phyloP scores from a whole-genome alignment of 352 stramenopile genomes.

The Globisporangium echinulatum region DNA sequence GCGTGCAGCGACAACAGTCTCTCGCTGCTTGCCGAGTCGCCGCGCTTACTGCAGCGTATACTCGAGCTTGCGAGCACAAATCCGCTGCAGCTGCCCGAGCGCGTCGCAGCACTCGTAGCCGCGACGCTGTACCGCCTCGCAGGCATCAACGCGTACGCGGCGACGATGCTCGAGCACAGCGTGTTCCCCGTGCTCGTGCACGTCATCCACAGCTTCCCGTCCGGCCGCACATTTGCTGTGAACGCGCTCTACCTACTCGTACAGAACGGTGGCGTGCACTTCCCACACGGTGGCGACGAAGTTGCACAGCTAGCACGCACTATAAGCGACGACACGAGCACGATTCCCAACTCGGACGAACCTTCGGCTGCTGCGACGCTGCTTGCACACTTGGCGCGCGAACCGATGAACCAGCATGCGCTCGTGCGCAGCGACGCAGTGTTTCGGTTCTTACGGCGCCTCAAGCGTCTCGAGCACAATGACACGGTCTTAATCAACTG shows the following conservation, averaged over 20 bases:
- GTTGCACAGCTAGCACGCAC: slow-evolving; percentile 37
- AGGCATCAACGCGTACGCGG: slow-evolving; percentile 11
- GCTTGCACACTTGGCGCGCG: slow-evolving; percentile 48
- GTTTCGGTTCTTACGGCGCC: slow-evolving; percentile 46
- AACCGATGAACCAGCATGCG: slow-evolving; percentile 45
- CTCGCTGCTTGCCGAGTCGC: slow-evolving; percentile 33
- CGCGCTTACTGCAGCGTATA: slow-evolving; percentile 29
- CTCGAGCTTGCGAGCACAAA: slow-evolving; percentile 20
- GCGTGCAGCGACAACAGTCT: slow-evolving; percentile 61
- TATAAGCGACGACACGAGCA: slow-evolving; percentile 25
- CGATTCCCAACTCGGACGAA: background rate
- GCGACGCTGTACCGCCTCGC: slow-evolving; percentile 54
- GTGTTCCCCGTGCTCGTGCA: slow-evolving; percentile 44
- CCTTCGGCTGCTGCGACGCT: slow-evolving; percentile 17
- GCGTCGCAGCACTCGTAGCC: slow-evolving; percentile 40
- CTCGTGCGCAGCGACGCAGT: slow-evolving; percentile 50
- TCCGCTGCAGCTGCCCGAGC: slow-evolving; percentile 16
- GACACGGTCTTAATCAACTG: slow-evolving; percentile 64
- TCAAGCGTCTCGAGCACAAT: slow-evolving; percentile 34
- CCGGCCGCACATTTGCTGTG: slow-evolving; percentile 34
- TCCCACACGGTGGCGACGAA: slow-evolving; percentile 59
- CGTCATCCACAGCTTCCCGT: slow-evolving; percentile 37
- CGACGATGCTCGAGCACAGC: slow-evolving; percentile 29
- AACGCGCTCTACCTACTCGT: slow-evolving; percentile 54
- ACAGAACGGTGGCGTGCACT: slow-evolving; percentile 25